Base-by-base conservation (phyloP, 176 grass and related monocot species). In the Paspalum vaginatum region DNA sequence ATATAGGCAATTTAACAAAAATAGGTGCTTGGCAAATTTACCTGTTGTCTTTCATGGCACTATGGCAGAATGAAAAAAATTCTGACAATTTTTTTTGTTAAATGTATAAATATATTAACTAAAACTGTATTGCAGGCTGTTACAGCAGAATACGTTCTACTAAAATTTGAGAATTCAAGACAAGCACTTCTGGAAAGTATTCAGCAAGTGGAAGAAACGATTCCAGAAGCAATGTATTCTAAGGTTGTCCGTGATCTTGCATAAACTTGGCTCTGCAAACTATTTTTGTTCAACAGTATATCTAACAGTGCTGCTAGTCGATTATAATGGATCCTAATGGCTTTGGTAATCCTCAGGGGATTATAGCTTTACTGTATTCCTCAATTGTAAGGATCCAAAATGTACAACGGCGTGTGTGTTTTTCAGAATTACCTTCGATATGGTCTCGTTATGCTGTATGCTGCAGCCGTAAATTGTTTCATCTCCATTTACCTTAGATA, bases 111-210 rank as follows among this genome's bases (percentile, higher is more conserved):
- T 32, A 32, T 38, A 82, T 57, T 70, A 63, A 52, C 55, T 40
- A 70, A 9, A 45, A 24, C 56, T 68, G 18, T 3, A 53, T 81
- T 80, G 68, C 81, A 98, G 95, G 95, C 92, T 68, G 45, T 91
- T 78, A 98, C 86, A 45, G 75, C 77, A 76, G 87, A 88, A 76
- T 79, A 22, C 0, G 58, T 93, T 83, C 78, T 84, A 42, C 61
- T 37, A 38, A 98, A 86, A 74, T 98, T 98, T 84, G 86, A 91
- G 72, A 98, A 93, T 82, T 68, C 79, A 81, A 98, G 81, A 91
- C 77, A 44, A 54, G 70, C 64, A 75, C 95, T 98, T 89, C 40
- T 95, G 41, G 85, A 95, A 74, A 91, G 88, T 79, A 80, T 98
- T 88, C 83, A 60, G 9, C 89, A 52, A 40, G 75, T 95, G 37